These are phyloP conservation scores for Lachancea kluyveri DNA, from an alignment of 805 yeast species.

Conservation along the genomic window DNA sequence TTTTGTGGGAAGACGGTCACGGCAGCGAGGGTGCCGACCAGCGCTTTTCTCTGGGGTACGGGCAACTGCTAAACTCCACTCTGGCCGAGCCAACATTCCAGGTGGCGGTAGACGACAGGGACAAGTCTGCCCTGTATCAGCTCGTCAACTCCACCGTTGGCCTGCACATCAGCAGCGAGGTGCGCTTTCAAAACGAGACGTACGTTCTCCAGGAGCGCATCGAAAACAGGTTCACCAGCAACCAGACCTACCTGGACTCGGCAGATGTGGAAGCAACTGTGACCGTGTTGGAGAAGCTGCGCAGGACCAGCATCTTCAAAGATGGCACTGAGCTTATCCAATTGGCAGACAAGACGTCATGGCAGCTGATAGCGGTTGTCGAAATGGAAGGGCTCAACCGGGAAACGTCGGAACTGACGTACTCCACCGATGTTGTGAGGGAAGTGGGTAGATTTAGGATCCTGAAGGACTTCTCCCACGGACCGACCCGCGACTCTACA, in stretches of 20 bases:
- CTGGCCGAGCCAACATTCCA: constrained; percentile 5
- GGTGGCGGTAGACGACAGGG: constrained; percentile 8
- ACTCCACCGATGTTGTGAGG: constrained; percentile 27
- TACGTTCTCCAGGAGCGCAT: background rate
- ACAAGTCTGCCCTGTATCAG: constrained; percentile 17
- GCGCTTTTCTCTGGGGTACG: constrained; percentile 8
- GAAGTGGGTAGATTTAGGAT: constrained; percentile 13
- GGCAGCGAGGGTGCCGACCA: constrained; percentile 19
- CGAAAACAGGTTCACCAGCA: constrained; percentile 31
- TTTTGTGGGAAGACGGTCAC: constrained; percentile 49
- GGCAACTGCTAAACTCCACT: constrained; percentile 7
- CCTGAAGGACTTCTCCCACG: constrained; percentile 19
- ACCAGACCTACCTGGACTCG: constrained; percentile 32
- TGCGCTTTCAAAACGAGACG: constrained; percentile 2
- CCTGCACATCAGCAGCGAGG: constrained; percentile 7
- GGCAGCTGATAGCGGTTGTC: constrained; percentile 8
- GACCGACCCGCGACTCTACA: background rate
- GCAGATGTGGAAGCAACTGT: constrained; percentile 37
- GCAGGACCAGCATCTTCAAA: constrained; percentile 11
- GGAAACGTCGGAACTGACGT: constrained; percentile 12
- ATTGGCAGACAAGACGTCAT: constrained; percentile 8
- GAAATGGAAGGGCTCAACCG: constrained; percentile 1
- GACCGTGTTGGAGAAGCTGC: constrained; percentile 9
- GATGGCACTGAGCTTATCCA: constrained; percentile 16
- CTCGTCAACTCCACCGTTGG: constrained; percentile 14